phyloP scores from a whole-genome alignment of 805 yeast species.

The Pichia californica region DNA sequence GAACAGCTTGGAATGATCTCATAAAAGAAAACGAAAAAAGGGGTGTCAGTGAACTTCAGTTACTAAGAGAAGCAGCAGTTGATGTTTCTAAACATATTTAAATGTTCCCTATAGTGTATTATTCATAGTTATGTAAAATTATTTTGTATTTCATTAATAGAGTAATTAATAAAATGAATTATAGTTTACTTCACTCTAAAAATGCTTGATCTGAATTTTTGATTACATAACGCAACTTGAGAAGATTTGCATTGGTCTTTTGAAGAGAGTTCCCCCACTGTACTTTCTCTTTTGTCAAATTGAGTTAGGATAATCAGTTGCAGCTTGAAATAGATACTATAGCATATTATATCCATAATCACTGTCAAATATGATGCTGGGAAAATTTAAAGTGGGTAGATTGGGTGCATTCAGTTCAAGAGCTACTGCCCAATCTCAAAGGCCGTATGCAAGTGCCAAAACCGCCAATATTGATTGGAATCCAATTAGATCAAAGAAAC shows the following conservation, averaged over 20 bases:
- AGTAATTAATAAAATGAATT: neutral
- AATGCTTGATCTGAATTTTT: too few species aligned
- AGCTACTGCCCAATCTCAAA: neutral
- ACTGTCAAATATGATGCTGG: too few species aligned
- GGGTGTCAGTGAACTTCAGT: slow-evolving; percentile 15
- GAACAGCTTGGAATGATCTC: slow-evolving; percentile 51
- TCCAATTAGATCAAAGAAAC: slow-evolving; percentile 51
- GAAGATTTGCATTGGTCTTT: too few species aligned
- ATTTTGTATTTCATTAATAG: too few species aligned
- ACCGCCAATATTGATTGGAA: slow-evolving; percentile 82
- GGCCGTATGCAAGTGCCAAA: slow-evolving; percentile 35
- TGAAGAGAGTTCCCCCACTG: too few species aligned
- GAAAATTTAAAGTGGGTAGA: neutral
- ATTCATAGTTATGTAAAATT: too few species aligned
- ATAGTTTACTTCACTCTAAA: neutral
- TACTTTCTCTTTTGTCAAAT: too few species aligned
- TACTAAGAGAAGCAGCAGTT: slow-evolving; percentile 17
- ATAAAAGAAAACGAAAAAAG: slow-evolving; percentile 40
- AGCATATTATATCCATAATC: too few species aligned
- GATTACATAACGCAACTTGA: too few species aligned
- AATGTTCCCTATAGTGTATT: neutral
- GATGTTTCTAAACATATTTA: neutral
- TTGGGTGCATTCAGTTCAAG: neutral
- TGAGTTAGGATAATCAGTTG: too few species aligned
- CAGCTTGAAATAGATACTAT: too few species aligned